Conservation (phyloP, 345 rosid species). For the Bruguiera gymnorhiza region DNA sequence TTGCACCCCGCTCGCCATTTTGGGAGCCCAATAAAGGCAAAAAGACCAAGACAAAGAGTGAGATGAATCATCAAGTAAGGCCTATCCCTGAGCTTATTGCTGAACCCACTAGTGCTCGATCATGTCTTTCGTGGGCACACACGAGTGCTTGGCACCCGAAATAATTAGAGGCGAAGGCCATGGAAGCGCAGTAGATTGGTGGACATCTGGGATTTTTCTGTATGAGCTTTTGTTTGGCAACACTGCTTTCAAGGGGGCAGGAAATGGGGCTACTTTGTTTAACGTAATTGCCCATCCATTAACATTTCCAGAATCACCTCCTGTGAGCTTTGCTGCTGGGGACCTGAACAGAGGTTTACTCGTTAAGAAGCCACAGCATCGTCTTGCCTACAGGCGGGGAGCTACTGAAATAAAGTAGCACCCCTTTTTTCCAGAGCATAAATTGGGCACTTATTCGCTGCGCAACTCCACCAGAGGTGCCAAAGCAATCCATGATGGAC, state of each 20-base stretch:
- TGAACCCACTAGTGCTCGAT: constrained; percentile 30
- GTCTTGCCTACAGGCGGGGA: constrained; percentile 32
- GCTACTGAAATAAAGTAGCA: constrained; percentile 19
- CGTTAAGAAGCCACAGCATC: constrained; percentile 27
- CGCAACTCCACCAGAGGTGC: constrained; percentile 29
- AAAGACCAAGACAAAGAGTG: constrained; percentile 17
- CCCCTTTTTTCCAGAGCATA: constrained; percentile 28
- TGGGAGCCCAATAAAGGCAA: constrained; percentile 19
- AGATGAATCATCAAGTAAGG: constrained; percentile 18
- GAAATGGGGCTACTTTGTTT: constrained; percentile 28
- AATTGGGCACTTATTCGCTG: constrained; percentile 30
- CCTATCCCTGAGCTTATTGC: constrained; percentile 30
- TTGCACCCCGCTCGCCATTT: constrained; percentile 19
- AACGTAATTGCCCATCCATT: constrained; percentile 30
- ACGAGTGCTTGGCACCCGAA: constrained; percentile 33
- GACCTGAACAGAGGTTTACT: constrained; percentile 32
- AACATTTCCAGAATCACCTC: constrained; percentile 25
- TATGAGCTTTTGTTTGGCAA: constrained; percentile 30
- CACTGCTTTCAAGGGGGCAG: constrained; percentile 31
- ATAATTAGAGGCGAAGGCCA: constrained; percentile 33
- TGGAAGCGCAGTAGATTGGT: constrained; percentile 34
- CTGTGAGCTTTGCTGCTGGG: constrained; percentile 31
- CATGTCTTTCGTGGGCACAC: constrained; percentile 36
- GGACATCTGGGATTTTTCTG: constrained; percentile 32
- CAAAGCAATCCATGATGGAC: constrained; percentile 25